Conservation (phyloP, 2,329 filamentous ascomycete species). For the Acarospora socialis region DNA sequence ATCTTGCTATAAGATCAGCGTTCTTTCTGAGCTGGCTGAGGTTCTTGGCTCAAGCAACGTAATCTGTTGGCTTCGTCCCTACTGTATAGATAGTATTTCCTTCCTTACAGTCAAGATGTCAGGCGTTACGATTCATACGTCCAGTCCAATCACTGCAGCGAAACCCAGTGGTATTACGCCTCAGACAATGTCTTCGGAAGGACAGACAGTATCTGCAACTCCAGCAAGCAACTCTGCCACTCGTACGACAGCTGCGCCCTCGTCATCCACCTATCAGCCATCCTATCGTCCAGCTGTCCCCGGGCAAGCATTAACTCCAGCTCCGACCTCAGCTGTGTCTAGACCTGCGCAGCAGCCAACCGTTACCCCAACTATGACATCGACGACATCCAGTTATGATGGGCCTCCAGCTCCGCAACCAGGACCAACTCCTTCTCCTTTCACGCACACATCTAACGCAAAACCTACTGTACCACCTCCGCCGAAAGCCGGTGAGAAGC, state of each 20-base stretch:
- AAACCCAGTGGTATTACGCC: conserved; percentile 25
- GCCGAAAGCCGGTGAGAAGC: conserved; percentile 13
- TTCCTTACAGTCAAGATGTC: conserved; percentile 25
- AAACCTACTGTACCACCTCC: conserved; percentile 16
- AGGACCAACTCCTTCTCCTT: conserved; percentile 26
- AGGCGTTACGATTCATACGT: conserved; percentile 32
- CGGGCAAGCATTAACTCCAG: conserved; percentile 12
- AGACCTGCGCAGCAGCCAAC: background rate
- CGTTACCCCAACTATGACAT: conserved; percentile 13
- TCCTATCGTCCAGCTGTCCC: conserved; percentile 21
- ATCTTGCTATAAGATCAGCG: no score
- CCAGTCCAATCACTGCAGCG: conserved; percentile 30
- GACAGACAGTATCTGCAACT: conserved; percentile 15
- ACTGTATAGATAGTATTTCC: no score
- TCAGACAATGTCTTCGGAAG: conserved; percentile 18
- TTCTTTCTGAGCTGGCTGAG: no score
- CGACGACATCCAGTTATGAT: conserved; percentile 12
- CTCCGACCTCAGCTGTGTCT: conserved; percentile 5
- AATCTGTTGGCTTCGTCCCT: no score
- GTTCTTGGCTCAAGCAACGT: no score
- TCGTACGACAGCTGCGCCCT: conserved; percentile 15
- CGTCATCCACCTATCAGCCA: conserved; percentile 18
- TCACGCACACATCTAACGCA: conserved; percentile 17
- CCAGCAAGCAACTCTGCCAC: conserved; percentile 21
- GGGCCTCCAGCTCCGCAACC: conserved; percentile 28